phyloP scores from a whole-genome alignment of 345 rosid genomes.

The Kernera saxatilis region DNA sequence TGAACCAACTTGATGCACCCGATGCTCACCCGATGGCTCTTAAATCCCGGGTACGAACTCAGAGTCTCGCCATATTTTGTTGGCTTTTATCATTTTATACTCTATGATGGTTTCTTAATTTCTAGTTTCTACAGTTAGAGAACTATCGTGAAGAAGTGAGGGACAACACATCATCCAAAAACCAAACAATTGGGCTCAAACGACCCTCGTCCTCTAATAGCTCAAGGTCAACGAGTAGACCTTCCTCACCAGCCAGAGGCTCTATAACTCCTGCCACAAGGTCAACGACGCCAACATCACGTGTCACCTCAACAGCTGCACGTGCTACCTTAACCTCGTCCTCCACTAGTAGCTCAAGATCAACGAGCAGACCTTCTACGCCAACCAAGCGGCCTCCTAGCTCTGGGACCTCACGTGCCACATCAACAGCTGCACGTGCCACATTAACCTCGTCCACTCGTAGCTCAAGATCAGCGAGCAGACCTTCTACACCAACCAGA shows the following conservation, averaged over 20 bases:
- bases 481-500: constrained; percentile 46
- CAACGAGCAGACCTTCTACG: constrained; percentile 36
- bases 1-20: background rate
- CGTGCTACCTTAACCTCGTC: no score
- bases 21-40: background rate
- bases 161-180: constrained; percentile 23
- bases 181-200: constrained; percentile 26
- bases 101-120: background rate
- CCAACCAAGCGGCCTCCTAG: constrained; percentile 34
- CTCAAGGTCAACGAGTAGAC: constrained; percentile 38
- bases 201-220: constrained; percentile 66
- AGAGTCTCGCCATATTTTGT: background rate
- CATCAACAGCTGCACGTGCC: constrained; percentile 2
- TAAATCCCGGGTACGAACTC: constrained; percentile 4
- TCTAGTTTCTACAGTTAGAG: background rate
- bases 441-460: background rate
- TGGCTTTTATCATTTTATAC: background rate
- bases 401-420: constrained; percentile 12
- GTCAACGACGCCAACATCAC: background rate
- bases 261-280: constrained; percentile 21
- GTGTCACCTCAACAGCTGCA: background rate
- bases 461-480: constrained; percentile 20
- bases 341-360: background rate
- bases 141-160: constrained; percentile 2
- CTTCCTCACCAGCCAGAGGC: constrained; percentile 45